phyloP scores from a whole-genome alignment of 2,329 filamentous ascomycete genomes.

The Blastomyces emzantsi region DNA sequence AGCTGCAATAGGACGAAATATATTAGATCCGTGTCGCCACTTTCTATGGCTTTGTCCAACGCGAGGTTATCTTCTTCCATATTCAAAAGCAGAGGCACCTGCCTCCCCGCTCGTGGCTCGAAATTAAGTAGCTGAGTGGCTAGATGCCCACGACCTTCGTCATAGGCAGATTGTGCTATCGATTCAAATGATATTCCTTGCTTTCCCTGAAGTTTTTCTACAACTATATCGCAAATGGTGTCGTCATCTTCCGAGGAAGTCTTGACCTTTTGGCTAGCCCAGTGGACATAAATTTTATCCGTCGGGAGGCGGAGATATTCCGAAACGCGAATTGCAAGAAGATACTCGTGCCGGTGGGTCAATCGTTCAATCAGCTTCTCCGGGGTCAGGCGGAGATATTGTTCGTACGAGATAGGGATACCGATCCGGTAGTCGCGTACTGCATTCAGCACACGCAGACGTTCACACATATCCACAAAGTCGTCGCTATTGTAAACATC shows the following conservation, averaged over 20 bases:
- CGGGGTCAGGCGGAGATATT: constrained; percentile 82
- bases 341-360: constrained; percentile 81
- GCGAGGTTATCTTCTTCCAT: constrained; percentile 97
- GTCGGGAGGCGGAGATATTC: constrained; percentile 78
- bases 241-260: constrained; percentile 79
- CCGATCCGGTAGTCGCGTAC: constrained; percentile 87
- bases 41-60: constrained; percentile 92
- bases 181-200: constrained; percentile 91
- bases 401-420: constrained; percentile 82
- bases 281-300: constrained; percentile 89
- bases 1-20: constrained; percentile 79
- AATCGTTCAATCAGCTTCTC: constrained; percentile 80
- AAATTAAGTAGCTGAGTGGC: constrained; percentile 88
- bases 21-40: constrained; percentile 88
- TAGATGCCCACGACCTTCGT: constrained; percentile 81
- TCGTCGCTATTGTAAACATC: constrained; percentile 98
- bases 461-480: constrained; percentile 98
- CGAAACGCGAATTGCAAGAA: constrained; percentile 80
- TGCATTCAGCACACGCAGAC: constrained; percentile 81
- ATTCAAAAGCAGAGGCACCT: constrained; percentile 82
- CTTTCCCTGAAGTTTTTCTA: constrained; percentile 77
- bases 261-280: constrained; percentile 91
- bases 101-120: constrained; percentile 87
- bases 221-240: constrained; percentile 73
- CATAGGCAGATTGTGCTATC: constrained; percentile 85